Evolutionary conservation across 352 stramenopile species (phyloP), one percentile per base, ranked within the genome.

Genomic region (Globisporangium solare): DNA sequence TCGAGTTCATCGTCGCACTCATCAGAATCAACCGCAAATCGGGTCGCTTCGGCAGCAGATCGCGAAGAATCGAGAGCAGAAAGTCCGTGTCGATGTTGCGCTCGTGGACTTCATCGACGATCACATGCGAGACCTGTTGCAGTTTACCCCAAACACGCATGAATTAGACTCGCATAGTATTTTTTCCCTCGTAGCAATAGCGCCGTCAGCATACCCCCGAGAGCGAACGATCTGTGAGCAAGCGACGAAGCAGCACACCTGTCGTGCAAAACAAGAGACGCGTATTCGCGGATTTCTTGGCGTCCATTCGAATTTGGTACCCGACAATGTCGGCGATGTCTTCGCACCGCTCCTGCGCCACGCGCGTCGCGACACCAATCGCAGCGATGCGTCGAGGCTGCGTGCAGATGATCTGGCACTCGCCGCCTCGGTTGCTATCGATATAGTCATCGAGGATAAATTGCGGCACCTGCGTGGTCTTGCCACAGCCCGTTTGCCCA

Each of bases 31-130:
- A 68, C 4, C 89, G 77, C 52, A 98, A 68, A 18, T 91, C 79
- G 3, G 70, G 71, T n/a, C 83, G 81, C 17, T 85, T 67, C 3
- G 77, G 79, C 17, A 95, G 56, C 59, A 94, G 47, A 37, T 92
- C 83, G 4, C 89, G 82, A 12, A 98, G 67, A 63, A 99, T 88
- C 20, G 95, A 92, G 18, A 99, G 77, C 22, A 99, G 69, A 43
- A 99, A 97, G 63, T 99, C 96, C 17, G 88, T 97, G 70, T 98
- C 95, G 17, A 99, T 80, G 55, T 97, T 96, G 35, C 97, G 80
- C 63, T 99, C 97, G 67, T 99, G 96, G 20, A 99, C 96, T 73
- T 99, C 97, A 73, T 99, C 97, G n/a, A 99, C 89, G 49, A 99
- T 90, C 54, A 99, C 86, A 66, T 99, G 97, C 15, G 94, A 97